A percentile compares a stretch with the other conserved stretches of the same genome.
Conservation (phyloP, 352 stramenopile genomes). For the Halophytophthora polymorphica region DNA sequence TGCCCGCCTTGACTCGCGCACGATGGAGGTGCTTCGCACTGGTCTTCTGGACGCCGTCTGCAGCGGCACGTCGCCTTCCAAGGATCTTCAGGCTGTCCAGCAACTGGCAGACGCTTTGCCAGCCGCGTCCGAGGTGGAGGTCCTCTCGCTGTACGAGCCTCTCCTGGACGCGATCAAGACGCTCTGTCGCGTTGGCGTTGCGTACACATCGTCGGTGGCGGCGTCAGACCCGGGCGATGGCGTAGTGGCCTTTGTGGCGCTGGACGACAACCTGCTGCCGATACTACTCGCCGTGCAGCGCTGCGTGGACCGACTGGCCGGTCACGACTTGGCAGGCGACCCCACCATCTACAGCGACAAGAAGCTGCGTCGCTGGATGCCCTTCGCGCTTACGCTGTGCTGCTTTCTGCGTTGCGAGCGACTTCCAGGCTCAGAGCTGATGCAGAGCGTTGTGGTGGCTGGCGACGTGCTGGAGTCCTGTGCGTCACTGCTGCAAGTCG, state of each 20-base stretch:
- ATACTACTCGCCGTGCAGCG: constrained; percentile 24
- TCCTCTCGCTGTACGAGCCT: constrained; percentile 2
- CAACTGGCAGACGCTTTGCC: constrained; percentile 15
- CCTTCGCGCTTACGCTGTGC: constrained; percentile 33
- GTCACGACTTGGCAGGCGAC: background rate
- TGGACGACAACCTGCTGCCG: constrained; percentile 28
- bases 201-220: constrained; percentile 11
- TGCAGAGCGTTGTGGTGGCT: constrained; percentile 18
- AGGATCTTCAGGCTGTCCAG: constrained; percentile 5
- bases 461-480: constrained; percentile 22
- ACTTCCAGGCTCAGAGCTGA: constrained; percentile 23
- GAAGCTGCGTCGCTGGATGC: constrained; percentile 33
- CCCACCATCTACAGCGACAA: constrained; percentile 2
- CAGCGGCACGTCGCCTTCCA: background rate
- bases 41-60: background rate
- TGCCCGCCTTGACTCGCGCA: constrained; percentile 9
- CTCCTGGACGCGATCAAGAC: constrained; percentile 24
- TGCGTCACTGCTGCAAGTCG: constrained; percentile 8
- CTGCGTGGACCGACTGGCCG: constrained; percentile 12
- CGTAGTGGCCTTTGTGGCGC: constrained; percentile 5
- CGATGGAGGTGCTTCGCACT: constrained; percentile 10
- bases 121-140: constrained; percentile 1
- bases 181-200: constrained; percentile 25
- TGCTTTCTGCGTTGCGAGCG: constrained; percentile 28
- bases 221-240: constrained; percentile 7